Conservation (phyloP, 495 filamentous ascomycete genomes). For the Tetracladium marchalianum region DNA sequence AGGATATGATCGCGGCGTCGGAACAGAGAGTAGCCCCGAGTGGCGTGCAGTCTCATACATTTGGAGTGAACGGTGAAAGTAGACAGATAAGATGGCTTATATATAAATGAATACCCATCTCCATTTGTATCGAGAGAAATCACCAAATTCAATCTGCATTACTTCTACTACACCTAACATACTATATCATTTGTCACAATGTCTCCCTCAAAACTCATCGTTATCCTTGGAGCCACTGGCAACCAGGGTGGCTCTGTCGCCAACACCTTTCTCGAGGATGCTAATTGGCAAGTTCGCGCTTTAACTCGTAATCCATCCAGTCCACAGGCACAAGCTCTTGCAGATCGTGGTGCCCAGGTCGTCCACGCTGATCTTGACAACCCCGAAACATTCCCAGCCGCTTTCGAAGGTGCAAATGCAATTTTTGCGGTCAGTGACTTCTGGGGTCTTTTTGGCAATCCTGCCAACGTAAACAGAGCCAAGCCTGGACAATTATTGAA, state of each 20-base stretch:
- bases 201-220: slow-evolving; percentile 4
- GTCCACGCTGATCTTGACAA: slow-evolving; percentile 36
- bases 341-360: slow-evolving; percentile 34
- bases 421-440: slow-evolving; percentile 43
- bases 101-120: no score
- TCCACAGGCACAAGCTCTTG: slow-evolving; percentile 20
- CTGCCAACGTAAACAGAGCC: slow-evolving; percentile 14
- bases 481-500: slow-evolving; percentile 22
- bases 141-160: no score
- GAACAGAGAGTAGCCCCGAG: no score
- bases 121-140: no score
- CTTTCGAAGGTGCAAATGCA: slow-evolving; percentile 35
- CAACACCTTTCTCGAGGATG: slow-evolving; percentile 25
- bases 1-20: no score
- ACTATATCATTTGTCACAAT: no score
- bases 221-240: slow-evolving; percentile 9
- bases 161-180: no score
- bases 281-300: slow-evolving; percentile 31
- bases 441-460: slow-evolving; percentile 22
- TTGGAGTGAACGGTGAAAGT: no score
- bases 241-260: slow-evolving; percentile 34
- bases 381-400: slow-evolving; percentile 28
- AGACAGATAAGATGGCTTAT: no score
- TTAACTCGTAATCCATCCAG: slow-evolving; percentile 31
- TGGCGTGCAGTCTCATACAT: no score